Percentiles rank a stretch among this genome's conserved stretches.
These are phyloP conservation scores for Nakataea oryzae DNA, from an alignment of 2,329 filamentous ascomycete species.

Conservation along the genomic window DNA sequence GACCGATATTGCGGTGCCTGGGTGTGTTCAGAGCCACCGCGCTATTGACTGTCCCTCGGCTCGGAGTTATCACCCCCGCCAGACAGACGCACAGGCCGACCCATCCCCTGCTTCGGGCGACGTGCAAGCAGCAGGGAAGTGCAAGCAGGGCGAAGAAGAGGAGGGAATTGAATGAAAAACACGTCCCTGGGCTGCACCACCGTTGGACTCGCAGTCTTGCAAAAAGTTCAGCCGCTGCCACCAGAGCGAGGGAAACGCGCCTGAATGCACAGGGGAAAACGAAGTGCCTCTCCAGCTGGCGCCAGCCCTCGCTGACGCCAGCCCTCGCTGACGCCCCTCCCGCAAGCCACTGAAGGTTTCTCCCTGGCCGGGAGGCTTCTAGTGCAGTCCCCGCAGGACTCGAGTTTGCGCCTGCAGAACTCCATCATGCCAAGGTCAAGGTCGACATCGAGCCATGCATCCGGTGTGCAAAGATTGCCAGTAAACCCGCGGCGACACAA, in stretches of 20 bases:
- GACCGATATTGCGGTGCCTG: not conserved
- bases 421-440: slow-evolving; percentile 5
- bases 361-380: not conserved
- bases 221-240: not conserved
- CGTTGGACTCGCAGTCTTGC: not conserved
- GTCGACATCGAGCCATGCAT: slow-evolving; percentile 3
- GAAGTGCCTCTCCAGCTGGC: not conserved
- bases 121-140: not conserved
- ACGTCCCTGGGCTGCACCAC: not conserved
- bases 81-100: not conserved
- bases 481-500: slow-evolving; percentile 39
- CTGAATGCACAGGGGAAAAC: not conserved
- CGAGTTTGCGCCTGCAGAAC: not conserved
- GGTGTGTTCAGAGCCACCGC: not conserved
- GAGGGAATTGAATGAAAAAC: not conserved
- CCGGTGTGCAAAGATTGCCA: slow-evolving; percentile 25
- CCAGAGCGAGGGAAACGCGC: not conserved
- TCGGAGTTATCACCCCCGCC: not conserved
- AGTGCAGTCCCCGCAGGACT: not conserved
- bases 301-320: not conserved
- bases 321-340: not conserved
- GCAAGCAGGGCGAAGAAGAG: not conserved
- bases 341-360: not conserved
- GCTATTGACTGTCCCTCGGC: not conserved
- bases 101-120: not conserved